Evolutionary conservation across 2,329 filamentous ascomycete species (phyloP).

Genomic region (Blastomyces gilchristii): DNA sequence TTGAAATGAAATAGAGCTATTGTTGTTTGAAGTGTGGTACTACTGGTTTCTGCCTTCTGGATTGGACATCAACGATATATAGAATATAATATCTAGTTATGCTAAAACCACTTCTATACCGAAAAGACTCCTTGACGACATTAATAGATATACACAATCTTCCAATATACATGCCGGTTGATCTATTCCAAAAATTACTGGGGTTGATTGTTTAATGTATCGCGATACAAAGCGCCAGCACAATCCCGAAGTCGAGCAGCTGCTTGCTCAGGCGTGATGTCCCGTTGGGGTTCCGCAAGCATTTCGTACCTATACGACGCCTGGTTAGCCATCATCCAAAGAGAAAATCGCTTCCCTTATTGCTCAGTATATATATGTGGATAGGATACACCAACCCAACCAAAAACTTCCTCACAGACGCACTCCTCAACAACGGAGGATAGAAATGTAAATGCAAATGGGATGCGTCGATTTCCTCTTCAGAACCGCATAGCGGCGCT

Average conservation of each 20-base stretch:
- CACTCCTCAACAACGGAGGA: conserved; percentile 80
- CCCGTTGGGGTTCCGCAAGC: conserved; percentile 93
- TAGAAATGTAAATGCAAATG: conserved; percentile 98
- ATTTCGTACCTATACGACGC: conserved; percentile 58
- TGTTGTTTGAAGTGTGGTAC: not conserved
- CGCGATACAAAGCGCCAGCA: conserved; percentile 75
- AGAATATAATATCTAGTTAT: not conserved
- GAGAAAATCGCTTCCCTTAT: not conserved
- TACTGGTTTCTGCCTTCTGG: not conserved
- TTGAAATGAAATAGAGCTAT: not conserved
- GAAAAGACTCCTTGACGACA: not conserved
- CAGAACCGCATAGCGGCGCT: conserved; percentile 70
- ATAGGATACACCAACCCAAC: conserved; percentile 51
- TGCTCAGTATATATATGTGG: not conserved
- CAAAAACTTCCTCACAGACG: conserved; percentile 89
- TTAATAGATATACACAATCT: not conserved
- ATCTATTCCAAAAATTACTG: not conserved
- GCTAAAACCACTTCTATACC: not conserved
- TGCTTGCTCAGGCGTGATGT: conserved; percentile 95
- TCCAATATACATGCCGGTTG: not conserved
- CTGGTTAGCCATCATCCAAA: not conserved
- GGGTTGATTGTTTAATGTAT: conserved; percentile 36
- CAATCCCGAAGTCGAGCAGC: conserved; percentile 65
- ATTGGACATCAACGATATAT: not conserved
- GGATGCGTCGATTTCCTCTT: conserved; percentile 74